Evolutionary conservation across 805 yeast genomes (phyloP), one percentile per base, ranked within the genome.

Genomic region (Hanseniaspora clermontiae): DNA sequence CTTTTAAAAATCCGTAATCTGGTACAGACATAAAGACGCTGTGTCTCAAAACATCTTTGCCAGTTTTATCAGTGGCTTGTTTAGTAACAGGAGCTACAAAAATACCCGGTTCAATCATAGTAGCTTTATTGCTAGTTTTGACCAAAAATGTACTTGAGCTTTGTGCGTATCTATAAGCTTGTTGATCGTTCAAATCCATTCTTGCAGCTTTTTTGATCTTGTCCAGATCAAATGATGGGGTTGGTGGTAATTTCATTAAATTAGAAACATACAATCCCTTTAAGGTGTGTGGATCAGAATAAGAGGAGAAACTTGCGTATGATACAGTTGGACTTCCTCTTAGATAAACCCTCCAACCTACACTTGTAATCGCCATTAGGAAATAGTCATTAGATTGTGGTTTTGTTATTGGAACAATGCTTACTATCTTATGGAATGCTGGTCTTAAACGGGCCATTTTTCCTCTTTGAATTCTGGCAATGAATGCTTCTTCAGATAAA

Each of bases 71-170:
- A 43, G 50, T 55, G 19, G 47, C 37, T 29, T 37, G 39, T 51
- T 68, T 71, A 1, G 63, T 72, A 52, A 78, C 77, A 12, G 83
- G 85, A 42, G 87, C 83, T 59, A 90, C 75, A 63, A 82, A 90
- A 3, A 88, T 82, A n/a, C 95, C 95, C 0, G 96, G 96, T 20
- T 95, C 81, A 34, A 87, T 73, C 12, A 90, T 73, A 36, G 78
- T 75, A 29, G 85, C 75, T 11, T 80, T 72, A 43, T 77, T 72
- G 31, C 84, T 75, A 47, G 83, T 78, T 58, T 76, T 77, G 57
- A 83, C 71, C 49, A 88, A 65, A 2, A 75, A 68, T 7, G 81
- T 74, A 0, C 77, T 73, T 61, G 77, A 80, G 60, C 79, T 81
- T 66, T 85, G 74, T 20, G 80, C 51, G 29, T 39, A 45, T 37